Evolutionary conservation across 2,329 filamentous ascomycete species (phyloP).

Genomic region (Aaosphaeria pasadenensis): DNA sequence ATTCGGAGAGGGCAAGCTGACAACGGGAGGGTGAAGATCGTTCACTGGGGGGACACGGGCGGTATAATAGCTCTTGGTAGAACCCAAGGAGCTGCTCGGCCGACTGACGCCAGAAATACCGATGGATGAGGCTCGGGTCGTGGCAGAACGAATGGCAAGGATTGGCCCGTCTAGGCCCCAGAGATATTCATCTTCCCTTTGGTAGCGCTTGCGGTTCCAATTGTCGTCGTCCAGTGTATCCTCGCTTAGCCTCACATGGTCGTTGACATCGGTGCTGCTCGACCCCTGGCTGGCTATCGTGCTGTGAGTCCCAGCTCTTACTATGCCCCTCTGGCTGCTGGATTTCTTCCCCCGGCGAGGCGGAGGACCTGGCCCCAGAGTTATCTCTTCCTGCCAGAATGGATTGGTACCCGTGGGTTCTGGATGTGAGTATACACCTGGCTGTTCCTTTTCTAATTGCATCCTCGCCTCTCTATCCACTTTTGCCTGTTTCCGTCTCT

Average conservation of each 20-base stretch:
- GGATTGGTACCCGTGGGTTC: slow-evolving; percentile 82
- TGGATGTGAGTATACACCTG: slow-evolving; percentile 73
- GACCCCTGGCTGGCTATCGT: slow-evolving; percentile 44
- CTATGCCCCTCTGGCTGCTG: slow-evolving; percentile 55
- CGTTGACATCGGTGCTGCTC: slow-evolving; percentile 31
- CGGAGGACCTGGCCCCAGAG: slow-evolving; percentile 71
- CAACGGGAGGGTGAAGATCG: slow-evolving; percentile 80
- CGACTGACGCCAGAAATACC: slow-evolving; percentile 25
- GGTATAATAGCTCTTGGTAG: slow-evolving; percentile 32
- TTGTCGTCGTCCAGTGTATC: slow-evolving; percentile 45
- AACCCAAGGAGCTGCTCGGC: slow-evolving; percentile 27
- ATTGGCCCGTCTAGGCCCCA: slow-evolving; percentile 64
- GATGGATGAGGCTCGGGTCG: slow-evolving; percentile 25
- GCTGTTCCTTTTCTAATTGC: slow-evolving; percentile 65
- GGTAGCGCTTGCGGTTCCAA: slow-evolving; percentile 77
- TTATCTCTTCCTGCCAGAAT: slow-evolving; percentile 85
- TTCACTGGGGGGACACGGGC: slow-evolving; percentile 69
- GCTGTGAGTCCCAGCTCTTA: slow-evolving; percentile 54
- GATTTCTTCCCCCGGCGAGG: slow-evolving; percentile 57
- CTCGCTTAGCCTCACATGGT: slow-evolving; percentile 26
- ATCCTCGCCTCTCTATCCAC: slow-evolving; percentile 65
- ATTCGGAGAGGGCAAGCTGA: slow-evolving; percentile 69
- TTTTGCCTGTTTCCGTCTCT: slow-evolving; percentile 68
- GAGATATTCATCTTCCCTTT: slow-evolving; percentile 82
- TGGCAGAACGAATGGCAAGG: slow-evolving; percentile 27